Percentiles rank a stretch among this genome's conserved stretches.
These are phyloP conservation scores for Macrophomina tecta DNA, from an alignment of 2,329 filamentous ascomycete species.

Conservation along the genomic window DNA sequence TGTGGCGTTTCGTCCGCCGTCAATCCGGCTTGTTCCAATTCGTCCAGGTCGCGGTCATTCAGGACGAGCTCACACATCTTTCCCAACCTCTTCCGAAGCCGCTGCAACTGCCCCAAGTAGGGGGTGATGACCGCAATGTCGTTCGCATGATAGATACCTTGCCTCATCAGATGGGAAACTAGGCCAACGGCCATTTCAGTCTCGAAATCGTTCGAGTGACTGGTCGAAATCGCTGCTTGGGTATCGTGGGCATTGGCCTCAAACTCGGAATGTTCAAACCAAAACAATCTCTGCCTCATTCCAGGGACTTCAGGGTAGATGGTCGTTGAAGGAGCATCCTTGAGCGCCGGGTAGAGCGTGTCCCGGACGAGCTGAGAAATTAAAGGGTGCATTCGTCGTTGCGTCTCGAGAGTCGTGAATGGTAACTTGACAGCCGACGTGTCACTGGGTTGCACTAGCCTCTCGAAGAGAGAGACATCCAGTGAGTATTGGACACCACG, in stretches of 20 bases:
- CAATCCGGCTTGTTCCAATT: conserved; percentile 48
- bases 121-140: conserved; percentile 76
- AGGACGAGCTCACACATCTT: conserved; percentile 66
- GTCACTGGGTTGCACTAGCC: conserved; percentile 51
- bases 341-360: conserved; percentile 63
- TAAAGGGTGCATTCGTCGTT: conserved; percentile 69
- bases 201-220: conserved; percentile 65
- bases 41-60: conserved; percentile 66
- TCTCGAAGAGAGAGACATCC: conserved; percentile 67
- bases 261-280: conserved; percentile 63
- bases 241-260: conserved; percentile 44
- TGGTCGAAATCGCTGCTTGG: conserved; percentile 41
- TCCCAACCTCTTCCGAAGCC: conserved; percentile 55
- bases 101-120: conserved; percentile 64
- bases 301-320: conserved; percentile 59
- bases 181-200: conserved; percentile 67
- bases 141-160: conserved; percentile 63
- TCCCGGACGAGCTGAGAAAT: conserved; percentile 65
- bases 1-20: conserved; percentile 33
- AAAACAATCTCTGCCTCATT: conserved; percentile 62
- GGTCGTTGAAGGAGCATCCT: conserved; percentile 53
- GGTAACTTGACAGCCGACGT: conserved; percentile 26
- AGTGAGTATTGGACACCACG: conserved; percentile 59
- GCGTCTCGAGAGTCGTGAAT: conserved; percentile 55
- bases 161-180: conserved; percentile 68